Evolutionary conservation across 1,139 yeast genomes (phyloP).

Genomic region (Lizanozyma gosingica): DNA sequence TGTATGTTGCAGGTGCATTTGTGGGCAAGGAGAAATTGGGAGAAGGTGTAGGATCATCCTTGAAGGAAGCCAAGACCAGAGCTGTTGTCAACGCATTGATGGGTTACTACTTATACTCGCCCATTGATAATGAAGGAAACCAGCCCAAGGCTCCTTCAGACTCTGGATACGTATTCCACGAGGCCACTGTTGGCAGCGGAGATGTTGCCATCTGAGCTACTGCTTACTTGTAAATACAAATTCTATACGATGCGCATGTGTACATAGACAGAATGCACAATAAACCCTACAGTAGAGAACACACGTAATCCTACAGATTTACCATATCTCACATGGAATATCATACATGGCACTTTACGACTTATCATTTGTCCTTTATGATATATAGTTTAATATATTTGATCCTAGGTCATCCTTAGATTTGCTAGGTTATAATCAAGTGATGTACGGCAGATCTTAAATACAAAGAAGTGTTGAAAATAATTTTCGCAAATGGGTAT

Average conservation of each 20-base stretch:
- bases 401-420: too few species aligned
- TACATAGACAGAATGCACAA: conserved; percentile 3
- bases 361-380: too few species aligned
- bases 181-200: conserved; percentile 45
- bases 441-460: too few species aligned
- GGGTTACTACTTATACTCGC: conserved; percentile 87
- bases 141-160: conserved; percentile 55
- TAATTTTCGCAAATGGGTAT: too few species aligned
- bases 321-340: too few species aligned
- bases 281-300: not conserved
- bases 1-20: conserved; percentile 87
- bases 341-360: too few species aligned
- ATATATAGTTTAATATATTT: too few species aligned
- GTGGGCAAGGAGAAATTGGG: conserved; percentile 78
- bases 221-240: conserved; percentile 11
- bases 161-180: conserved; percentile 25
- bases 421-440: too few species aligned
- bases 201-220: conserved; percentile 38
- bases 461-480: too few species aligned
- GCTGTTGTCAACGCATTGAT: conserved; percentile 87
- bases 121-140: conserved; percentile 40
- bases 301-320: not conserved
- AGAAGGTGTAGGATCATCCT: conserved; percentile 91
- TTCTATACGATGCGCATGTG: conserved; percentile 1
- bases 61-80: conserved; percentile 86